Base-by-base conservation (phyloP, 2,329 filamentous ascomycete genomes). In the Phaeoacremonium minimum region DNA sequence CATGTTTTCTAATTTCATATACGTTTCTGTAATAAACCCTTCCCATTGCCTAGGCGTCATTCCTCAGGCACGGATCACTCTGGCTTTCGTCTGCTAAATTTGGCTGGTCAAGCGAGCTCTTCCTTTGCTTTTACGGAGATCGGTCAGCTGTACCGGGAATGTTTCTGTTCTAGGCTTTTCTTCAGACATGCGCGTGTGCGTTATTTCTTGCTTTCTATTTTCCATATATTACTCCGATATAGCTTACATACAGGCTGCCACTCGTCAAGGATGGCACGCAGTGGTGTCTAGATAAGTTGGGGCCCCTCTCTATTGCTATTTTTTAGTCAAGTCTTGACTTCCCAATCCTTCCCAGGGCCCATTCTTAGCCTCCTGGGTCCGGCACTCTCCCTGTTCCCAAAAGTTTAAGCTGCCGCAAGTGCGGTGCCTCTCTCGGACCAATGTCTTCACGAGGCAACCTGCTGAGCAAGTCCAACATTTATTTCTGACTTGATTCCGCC, bases 381-480 rank as follows among this genome's bases (percentile, higher is more conserved):
- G 22, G n/a, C 22, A 9, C 22, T 9, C 22, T n/a, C 22, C 22
- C n/a, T 26, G 22, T n/a, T 26, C 22, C n/a, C n/a, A 26, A n/a
- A 26, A 26, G 22, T n/a, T n/a, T n/a, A n/a, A 9, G 9, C 9
- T 35, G 29, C 35, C 41, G 41, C 26, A 22, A 20, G 34, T 20
- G 46, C 51, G 46, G 47, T 52, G 40, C 49, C 46, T 44, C 40
- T 48, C 50, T 62, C 60, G 60, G 60, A 53, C 47, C 56, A 63
- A 61, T 61, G 53, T 61, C 56, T 43, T 50, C 46, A 50, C 58
- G 58, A 60, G 49, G 28, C 46, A 46, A n/a, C n/a, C 37, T 48
- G 34, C 40, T 46, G n/a, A 20, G n/a, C 44, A 46, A 41, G 47
- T 50, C 49, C 47, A 46, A 48, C 49, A 41, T 46, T 49, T 50